These are phyloP conservation scores for Bombardia bombarda DNA, from an alignment of 495 filamentous ascomycete genomes.

Conservation along the genomic window DNA sequence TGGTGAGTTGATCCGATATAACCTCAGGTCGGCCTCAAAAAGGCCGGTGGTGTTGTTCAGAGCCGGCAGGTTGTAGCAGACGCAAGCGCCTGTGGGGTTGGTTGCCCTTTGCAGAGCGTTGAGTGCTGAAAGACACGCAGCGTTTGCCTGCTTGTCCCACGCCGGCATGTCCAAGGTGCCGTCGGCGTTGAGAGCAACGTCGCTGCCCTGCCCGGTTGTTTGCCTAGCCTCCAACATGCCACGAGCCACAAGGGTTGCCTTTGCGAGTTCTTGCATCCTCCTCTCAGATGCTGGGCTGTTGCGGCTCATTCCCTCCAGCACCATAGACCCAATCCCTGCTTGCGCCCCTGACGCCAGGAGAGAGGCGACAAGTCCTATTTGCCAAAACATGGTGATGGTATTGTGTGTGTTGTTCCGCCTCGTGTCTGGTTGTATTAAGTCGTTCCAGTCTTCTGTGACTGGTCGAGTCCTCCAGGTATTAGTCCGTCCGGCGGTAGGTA, in stretches of 20 bases:
- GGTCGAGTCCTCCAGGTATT: too few relatives aligned
- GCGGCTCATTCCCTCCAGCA: slow-evolving; percentile 18
- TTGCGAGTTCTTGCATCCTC: slow-evolving; percentile 20
- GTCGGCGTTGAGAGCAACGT: slow-evolving; percentile 20
- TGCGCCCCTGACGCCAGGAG: slow-evolving; percentile 21
- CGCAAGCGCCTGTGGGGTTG: slow-evolving; percentile 65
- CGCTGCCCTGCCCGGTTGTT: slow-evolving; percentile 2
- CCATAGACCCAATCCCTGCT: slow-evolving; percentile 16
- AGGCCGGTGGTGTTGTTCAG: slow-evolving; percentile 54
- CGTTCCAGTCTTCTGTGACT: neutral
- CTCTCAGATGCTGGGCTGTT: slow-evolving; percentile 12
- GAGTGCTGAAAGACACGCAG: slow-evolving; percentile 45
- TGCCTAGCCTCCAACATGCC: slow-evolving; percentile 16
- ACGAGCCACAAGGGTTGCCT: slow-evolving; percentile 10
- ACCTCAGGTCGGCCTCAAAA: slow-evolving; percentile 62
- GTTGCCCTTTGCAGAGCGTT: slow-evolving; percentile 37
- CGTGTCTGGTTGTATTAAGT: slow-evolving; percentile 12
- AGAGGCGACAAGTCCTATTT: slow-evolving; percentile 16
- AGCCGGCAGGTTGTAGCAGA: slow-evolving; percentile 67
- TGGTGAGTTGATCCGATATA: slow-evolving; percentile 54
- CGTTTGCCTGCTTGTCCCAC: slow-evolving; percentile 45
- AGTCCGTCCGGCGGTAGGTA: slow-evolving; percentile 13
- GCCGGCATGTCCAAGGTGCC: slow-evolving; percentile 31
- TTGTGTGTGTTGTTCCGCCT: slow-evolving; percentile 10
- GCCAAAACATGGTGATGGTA: slow-evolving; percentile 21